Base-by-base conservation (phyloP, 768 basidiomycete species). In the Mycena maculata region DNA sequence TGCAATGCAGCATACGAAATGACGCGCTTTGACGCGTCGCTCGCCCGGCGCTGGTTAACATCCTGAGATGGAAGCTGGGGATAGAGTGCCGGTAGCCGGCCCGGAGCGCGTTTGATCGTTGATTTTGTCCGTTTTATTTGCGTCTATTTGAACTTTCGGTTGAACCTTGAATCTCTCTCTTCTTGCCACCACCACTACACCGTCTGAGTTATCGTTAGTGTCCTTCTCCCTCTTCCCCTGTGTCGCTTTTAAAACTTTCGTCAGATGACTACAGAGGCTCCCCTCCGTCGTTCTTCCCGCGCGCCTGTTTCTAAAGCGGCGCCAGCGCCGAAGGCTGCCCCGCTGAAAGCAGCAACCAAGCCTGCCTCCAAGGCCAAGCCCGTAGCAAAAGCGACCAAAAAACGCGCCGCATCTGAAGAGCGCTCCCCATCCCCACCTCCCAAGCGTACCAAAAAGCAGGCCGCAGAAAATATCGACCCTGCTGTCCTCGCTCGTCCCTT, bases 221-320 rank as follows among this genome's bases (percentile, higher is more conserved):
- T 28, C 33, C 22, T 38, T 44, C 15, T 18, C 20, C 8, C 8
- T 41, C 31, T 13, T 13, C 16, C 5, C n/a, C 2, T 11, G 1
- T 31, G 10, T 28, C n/a, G 6, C 12, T 15, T 16, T 42, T 22
- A 30, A 25, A 55, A 20, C 9, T 15, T 9, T 4, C 1, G n/a
- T 20, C 30, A 62, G 66, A 67, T 67, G 70, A n/a, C 62, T n/a
- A 66, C 67, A 28, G 72, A 66, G 52, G 78, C 81, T 76, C 78
- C 85, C 66, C 84, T 82, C 38, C 82, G 87, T 73, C 85, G 88
- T 48, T 86, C 87, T 30, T 78, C 87, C 42, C 82, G 88, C 28
- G 84, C 88, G 3, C 71, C 85, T 31, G 86, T 87, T 8, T 76
- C 81, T 7, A 85, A 82, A 57, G 80, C 83, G 5, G 68, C 75